Conservation (phyloP, 495 filamentous ascomycete genomes). For the Apodospora peruviana region DNA sequence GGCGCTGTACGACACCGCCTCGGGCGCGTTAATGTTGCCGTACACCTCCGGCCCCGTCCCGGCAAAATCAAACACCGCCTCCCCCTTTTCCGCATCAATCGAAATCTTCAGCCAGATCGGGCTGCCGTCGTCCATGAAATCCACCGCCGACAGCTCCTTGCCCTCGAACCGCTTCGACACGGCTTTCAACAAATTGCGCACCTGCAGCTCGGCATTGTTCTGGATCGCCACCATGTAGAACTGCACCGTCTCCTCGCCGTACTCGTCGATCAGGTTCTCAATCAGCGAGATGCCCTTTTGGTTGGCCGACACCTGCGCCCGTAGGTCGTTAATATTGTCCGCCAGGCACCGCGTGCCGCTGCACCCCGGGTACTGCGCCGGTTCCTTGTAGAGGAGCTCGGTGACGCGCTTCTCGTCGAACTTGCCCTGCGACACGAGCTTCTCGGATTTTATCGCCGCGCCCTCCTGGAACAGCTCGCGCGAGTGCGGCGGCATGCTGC, state of each 20-base stretch:
- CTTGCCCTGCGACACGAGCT: conserved; percentile 81
- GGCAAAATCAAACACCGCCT: conserved; percentile 85
- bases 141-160: conserved; percentile 64
- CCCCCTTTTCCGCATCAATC: conserved; percentile 76
- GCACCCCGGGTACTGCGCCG: conserved; percentile 80
- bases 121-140: conserved; percentile 92
- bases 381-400: conserved; percentile 76
- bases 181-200: conserved; percentile 76
- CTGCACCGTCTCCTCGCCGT: conserved; percentile 84
- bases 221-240: conserved; percentile 97
- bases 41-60: conserved; percentile 93
- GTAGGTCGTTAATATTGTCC: conserved; percentile 94
- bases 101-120: conserved; percentile 80
- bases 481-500: conserved; percentile 94
- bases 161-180: conserved; percentile 74
- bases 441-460: conserved; percentile 88
- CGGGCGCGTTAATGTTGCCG: conserved; percentile 89
- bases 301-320: conserved; percentile 93
- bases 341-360: conserved; percentile 83
- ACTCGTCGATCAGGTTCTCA: conserved; percentile 75
- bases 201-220: conserved; percentile 80
- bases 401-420: conserved; percentile 86
- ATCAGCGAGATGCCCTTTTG: conserved; percentile 94
- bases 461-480: conserved; percentile 92
- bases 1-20: conserved; percentile 89